Base-by-base conservation (phyloP, 108 stramenopile genomes). In the Craspedostauros australis region DNA sequence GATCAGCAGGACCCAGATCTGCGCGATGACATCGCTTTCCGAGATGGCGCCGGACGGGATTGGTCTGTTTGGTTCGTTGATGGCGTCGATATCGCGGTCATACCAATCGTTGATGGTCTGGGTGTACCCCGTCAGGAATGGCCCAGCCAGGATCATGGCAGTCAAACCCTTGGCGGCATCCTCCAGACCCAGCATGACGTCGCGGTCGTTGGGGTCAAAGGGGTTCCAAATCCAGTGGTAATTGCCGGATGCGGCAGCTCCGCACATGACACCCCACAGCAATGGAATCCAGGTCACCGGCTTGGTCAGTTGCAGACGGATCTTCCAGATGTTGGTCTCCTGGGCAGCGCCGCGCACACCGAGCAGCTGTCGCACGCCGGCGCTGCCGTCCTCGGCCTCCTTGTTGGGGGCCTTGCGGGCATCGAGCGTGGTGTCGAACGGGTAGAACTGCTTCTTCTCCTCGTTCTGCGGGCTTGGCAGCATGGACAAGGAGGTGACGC, bases 41-140 rank as follows among this genome's bases (percentile, higher is more conserved):
- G 85, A 72, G 50, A 96, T 96, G 24, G 82, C 79, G 4, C 96
- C 96, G 42, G 76, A 79, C 3, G 96, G 96, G 46, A 97, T 97
- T 2, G 96, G 96, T 41, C 96, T 77, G 66, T 97, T 88, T 5
- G 96, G 96, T 73, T 97, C 96, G 46, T 97, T 97, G 68, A 97
- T 97, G 40, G 96, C 96, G 76, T 97, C 96, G 61, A 97, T 94
- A 16, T 97, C 96, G 24, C 91, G 74, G 79, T 97, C 96, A 64
- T 97, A 95, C 95, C 95, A 96, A 62, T 96, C 95, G 66, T 96
- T 96, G 50, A 96, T 95, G n/a, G 96, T 96, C 76, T 97, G 96
- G 5, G 94, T 94, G 70, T 89, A 97, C 32, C 96, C 96, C 25
- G 94, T 95, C 39, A 95, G 63, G 71, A 95, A 92, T 18, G 96